Base-by-base conservation (phyloP, 768 basidiomycete genomes). In the Phlebiopsis flavidoalba region DNA sequence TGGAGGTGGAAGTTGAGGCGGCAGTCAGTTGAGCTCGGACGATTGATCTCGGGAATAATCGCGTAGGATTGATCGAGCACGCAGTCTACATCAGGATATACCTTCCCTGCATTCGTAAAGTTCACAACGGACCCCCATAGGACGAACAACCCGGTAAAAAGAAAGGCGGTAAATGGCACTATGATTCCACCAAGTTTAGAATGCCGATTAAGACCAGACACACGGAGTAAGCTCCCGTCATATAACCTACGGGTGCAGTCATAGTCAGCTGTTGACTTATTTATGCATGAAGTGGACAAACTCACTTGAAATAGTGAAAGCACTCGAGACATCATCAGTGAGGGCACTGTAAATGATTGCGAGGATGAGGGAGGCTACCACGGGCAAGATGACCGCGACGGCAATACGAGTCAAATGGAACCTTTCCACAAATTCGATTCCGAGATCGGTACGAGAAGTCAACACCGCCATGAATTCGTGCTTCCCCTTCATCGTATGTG, bases 381-480 rank as follows among this genome's bases (percentile, higher is more conserved):
- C 63, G 7, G 65, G 67, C 2, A 66, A 14, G 10, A 66, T 36
- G 36, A 64, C 56, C 15, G 65, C 65, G 21, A 64, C n/a, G 6
- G 65, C 53, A 47, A 68, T 63, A 19, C 64, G 60, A n/a, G 26
- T 53, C 26, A 65, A 43, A 45, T 62, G 61, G 54, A 62, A 65
- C 8, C 64, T 53, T 51, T 65, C 64, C 21, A 65, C 64, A 48
- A 65, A 65, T 43, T 65, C 64, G 24, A 65, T 60, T 14, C 64
- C 64, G 46, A 62, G 55, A 26, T 60, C 61, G 2, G 64, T 62
- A 5, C 61, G 55, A 10, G 57, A 52, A 8, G 65, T 68, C 3
- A 68, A 55, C 8, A 66, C 67, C 24, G 63, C 60, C 63, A 68
- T 64, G 45, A 66, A 68, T 53, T 68, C 65, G 47, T 59, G 61